Conservation (phyloP, 1,284 basidiomycete genomes). For the Hortiboletus rubellus region DNA sequence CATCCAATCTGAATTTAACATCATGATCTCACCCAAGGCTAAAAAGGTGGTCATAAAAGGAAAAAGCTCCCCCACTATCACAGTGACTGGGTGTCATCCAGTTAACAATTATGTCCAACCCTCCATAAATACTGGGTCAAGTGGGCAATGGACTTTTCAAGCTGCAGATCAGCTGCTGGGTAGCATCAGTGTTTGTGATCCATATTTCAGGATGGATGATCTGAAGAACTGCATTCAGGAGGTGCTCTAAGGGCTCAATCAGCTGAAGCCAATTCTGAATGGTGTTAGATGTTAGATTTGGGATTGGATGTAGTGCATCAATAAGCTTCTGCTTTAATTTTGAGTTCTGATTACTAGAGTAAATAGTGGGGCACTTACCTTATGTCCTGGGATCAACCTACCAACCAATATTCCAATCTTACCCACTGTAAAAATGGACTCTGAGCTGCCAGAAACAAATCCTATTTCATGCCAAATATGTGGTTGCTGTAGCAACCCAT, state of each 20-base stretch:
- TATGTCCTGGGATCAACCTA: not conserved
- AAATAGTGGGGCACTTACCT: not conserved
- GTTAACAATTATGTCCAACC: slow-evolving; percentile 8
- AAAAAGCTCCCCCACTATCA: not conserved
- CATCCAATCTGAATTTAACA: not conserved
- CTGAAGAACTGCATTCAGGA: not conserved
- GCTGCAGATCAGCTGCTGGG: not conserved
- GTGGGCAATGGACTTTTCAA: not conserved
- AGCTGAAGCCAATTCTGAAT: not conserved
- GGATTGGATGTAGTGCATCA: not conserved
- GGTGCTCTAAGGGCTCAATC: not conserved
- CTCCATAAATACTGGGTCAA: slow-evolving; percentile 5
- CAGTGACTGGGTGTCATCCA: not conserved
- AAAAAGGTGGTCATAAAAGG: slow-evolving; percentile 1
- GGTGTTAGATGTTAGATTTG: not conserved
- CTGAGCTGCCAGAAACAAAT: too few species aligned
- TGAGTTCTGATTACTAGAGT: too few species aligned
- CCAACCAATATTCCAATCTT: not conserved
- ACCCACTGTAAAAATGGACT: not conserved
- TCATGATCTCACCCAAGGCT: slow-evolving; percentile 2
- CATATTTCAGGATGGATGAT: not conserved
- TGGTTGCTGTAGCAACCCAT: too few species aligned
- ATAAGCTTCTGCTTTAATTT: not conserved
- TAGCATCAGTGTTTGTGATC: not conserved
- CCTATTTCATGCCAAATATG: too few species aligned